phyloP scores from a whole-genome alignment of 148 eudicot genomes.

The Pharnaceum exiguum region DNA sequence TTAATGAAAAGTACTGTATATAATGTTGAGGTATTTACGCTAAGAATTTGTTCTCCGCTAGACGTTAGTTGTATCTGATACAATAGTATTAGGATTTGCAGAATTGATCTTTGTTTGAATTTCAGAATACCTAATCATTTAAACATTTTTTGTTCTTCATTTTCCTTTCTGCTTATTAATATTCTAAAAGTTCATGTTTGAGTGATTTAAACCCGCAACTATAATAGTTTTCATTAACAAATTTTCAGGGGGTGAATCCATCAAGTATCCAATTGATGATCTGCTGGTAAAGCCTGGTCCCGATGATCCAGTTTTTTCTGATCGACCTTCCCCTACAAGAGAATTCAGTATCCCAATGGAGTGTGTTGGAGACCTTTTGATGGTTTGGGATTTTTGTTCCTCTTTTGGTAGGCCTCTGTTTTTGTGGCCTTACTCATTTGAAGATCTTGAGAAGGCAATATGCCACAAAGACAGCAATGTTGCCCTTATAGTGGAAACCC shows the following conservation, averaged over 20 bases:
- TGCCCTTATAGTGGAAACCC: constrained; percentile 68
- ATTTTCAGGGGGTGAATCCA: constrained; percentile 39
- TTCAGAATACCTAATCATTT: no score
- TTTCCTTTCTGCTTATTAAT: neutral
- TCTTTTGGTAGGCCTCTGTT: constrained; percentile 70
- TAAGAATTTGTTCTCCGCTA: no score
- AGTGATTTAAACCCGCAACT: neutral
- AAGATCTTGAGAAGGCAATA: constrained; percentile 77
- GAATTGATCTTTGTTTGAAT: no score
- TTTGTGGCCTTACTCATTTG: constrained; percentile 82
- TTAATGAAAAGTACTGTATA: no score
- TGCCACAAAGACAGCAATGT: constrained; percentile 78
- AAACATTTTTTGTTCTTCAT: neutral
- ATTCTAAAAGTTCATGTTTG: neutral
- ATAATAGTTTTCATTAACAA: constrained; percentile 4
- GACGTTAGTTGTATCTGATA: no score
- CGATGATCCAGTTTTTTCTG: constrained; percentile 63
- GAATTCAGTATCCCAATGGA: constrained; percentile 80
- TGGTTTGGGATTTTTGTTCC: constrained; percentile 95
- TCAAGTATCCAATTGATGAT: constrained; percentile 92
- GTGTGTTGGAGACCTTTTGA: constrained; percentile 74
- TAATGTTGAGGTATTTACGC: no score
- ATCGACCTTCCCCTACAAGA: constrained; percentile 71
- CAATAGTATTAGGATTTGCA: no score
- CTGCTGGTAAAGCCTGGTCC: constrained; percentile 64